phyloP scores from a whole-genome alignment of 805 yeast species.

The Dipodascopsis uninucleata region DNA sequence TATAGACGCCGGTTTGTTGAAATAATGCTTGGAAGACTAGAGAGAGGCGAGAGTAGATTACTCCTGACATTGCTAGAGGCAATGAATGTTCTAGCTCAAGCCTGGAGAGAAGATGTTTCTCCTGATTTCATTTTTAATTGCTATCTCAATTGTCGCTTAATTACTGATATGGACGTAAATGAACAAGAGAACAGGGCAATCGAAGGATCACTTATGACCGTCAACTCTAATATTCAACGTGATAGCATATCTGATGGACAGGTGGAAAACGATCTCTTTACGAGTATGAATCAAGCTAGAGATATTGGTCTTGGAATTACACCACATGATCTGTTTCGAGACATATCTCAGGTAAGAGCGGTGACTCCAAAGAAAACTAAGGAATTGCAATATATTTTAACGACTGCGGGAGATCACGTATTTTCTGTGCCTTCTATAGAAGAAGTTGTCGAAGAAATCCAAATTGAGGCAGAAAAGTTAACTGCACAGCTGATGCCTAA shows the following conservation, averaged over 20 bases:
- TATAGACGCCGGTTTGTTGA: conserved; percentile 22
- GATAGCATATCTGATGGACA: no score
- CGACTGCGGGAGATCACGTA: conserved; percentile 1
- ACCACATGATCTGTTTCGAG: no score
- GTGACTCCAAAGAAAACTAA: background rate
- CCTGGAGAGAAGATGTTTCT: conserved; percentile 21
- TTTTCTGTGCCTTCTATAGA: conserved; percentile 19
- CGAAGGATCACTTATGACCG: no score
- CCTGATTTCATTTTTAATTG: conserved; percentile 13
- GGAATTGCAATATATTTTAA: background rate
- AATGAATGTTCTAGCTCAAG: conserved; percentile 18
- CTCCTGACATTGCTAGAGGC: conserved; percentile 17
- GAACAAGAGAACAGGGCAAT: no score
- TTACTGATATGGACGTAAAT: background rate
- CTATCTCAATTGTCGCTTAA: conserved; percentile 5
- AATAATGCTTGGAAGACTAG: conserved; percentile 14
- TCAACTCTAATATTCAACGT: no score
- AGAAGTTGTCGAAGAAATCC: conserved; percentile 21
- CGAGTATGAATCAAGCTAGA: no score
- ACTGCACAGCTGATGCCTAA: conserved; percentile 1
- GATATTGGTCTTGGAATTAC: no score
- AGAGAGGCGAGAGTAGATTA: conserved; percentile 5
- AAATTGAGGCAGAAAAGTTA: conserved; percentile 16
- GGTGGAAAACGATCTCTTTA: no score
- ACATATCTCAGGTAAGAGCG: background rate